Percentiles rank a stretch among this genome's conserved stretches.
Conservation (phyloP, 352 stramenopile species). For the Pythium periplocum region DNA sequence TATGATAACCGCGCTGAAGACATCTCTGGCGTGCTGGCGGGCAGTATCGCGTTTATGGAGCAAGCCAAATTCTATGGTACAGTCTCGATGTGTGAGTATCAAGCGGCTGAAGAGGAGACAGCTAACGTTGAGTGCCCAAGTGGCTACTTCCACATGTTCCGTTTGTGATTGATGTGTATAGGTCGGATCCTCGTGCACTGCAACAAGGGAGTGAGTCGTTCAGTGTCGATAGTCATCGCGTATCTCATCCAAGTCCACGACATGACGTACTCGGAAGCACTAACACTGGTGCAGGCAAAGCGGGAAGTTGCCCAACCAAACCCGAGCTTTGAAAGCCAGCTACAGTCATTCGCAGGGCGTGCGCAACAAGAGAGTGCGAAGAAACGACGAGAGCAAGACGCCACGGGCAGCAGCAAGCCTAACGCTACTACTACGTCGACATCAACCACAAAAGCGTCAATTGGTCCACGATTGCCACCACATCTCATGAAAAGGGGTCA, state of each 20-base stretch:
- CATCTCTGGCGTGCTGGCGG: conserved; percentile 74
- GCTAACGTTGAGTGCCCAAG: conserved; percentile 10
- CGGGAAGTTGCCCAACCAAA: conserved; percentile 69
- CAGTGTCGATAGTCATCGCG: conserved; percentile 82
- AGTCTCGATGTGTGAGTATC: not conserved
- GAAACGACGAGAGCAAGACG: too few species aligned
- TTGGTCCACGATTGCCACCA: conserved; percentile 57
- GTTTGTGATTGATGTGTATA: conserved; percentile 12
- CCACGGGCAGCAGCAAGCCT: not conserved
- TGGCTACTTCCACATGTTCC: not conserved
- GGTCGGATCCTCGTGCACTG: conserved; percentile 89
- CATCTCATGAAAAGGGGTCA: conserved; percentile 15
- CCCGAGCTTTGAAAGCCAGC: conserved; percentile 55
- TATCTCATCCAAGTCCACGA: conserved; percentile 87
- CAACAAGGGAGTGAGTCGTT: conserved; percentile 89
- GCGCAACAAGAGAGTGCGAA: not conserved
- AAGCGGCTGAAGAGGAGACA: not conserved
- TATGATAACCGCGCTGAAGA: conserved; percentile 91
- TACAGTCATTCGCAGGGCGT: conserved; percentile 40
- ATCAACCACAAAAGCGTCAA: conserved; percentile 17
- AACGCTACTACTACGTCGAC: not conserved
- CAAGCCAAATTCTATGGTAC: conserved; percentile 86
- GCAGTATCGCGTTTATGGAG: conserved; percentile 87
- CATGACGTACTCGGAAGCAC: conserved; percentile 63
- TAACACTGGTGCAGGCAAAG: conserved; percentile 47